Evolutionary conservation across 176 grass and related monocot species (phyloP), one percentile per base, ranked within the genome.

Genomic region (Bothriochloa decipiens): DNA sequence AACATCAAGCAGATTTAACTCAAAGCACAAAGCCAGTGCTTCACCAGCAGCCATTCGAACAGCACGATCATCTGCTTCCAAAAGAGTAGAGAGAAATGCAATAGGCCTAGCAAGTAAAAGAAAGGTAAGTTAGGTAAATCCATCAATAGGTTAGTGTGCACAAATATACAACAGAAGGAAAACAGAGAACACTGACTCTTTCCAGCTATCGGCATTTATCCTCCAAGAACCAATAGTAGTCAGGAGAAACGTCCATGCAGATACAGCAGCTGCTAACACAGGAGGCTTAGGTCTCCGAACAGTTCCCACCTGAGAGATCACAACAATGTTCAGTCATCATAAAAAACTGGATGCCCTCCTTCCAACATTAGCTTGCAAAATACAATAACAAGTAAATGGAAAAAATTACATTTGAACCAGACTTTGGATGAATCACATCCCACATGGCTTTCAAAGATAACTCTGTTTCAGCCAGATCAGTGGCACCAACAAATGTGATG

Each of bases 11-110:
- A 98, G 77, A 25, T 92, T 92, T 52, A 98, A 76, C 87, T 98
- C 93, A n/a, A 92, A 95, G 74, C 89, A 93, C 64, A 95, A 62
- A 64, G 86, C 96, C 82, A 95, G 83, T 84, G 93, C 93, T 95
- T 98, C 96, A 85, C 96, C 96, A 91, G 96, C 87, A 83, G 91
- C 91, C 86, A 98, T 98, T 46, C 96, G 93, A 69, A 98, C 93
- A 68, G 93, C 87, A 61, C 96, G 91, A 74, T 98, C 93, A 20
- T 91, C 87, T 15, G 78, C 87, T 76, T 90, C 96, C 46, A 98
- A 77, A 82, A 98, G 96, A 79, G 83, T 89, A 41, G 91, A 96
- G 26, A 99, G 91, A 68, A 92, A 93, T 41, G 82, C 81, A 5
- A 96, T 90, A 26, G 90, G 83, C 69, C 96, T 99, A 79, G 81